Percentiles rank a stretch among this genome's conserved stretches.
phyloP scores from a whole-genome alignment of 441 rosid genomes.

The Theobroma grandiflorum region DNA sequence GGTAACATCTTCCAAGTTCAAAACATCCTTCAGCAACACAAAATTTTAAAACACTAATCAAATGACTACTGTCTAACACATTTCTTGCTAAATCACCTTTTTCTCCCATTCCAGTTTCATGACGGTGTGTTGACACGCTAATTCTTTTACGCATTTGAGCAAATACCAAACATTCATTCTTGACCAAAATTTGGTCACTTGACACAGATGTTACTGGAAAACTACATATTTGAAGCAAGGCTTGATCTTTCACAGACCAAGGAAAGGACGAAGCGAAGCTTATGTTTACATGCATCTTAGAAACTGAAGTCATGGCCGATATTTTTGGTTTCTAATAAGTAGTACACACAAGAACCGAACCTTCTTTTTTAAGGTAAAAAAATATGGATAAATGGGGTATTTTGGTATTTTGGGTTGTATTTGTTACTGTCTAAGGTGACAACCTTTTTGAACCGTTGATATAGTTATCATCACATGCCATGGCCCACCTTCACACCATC shows the following conservation, averaged over 20 bases:
- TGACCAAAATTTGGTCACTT: background rate
- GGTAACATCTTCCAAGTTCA: conserved; percentile 42
- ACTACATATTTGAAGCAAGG: conserved; percentile 18
- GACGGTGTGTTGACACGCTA: background rate
- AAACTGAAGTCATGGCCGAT: conserved; percentile 25
- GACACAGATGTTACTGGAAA: background rate
- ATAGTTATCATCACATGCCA: background rate
- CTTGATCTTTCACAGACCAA: background rate
- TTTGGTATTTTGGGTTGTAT: conserved; percentile 14
- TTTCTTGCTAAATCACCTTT: conserved; percentile 4
- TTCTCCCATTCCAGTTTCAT: conserved; percentile 10
- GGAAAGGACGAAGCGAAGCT: background rate
- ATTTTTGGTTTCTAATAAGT: background rate
- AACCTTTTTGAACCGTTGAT: conserved; percentile 15
- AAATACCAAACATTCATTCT: conserved; percentile 21
- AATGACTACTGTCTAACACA: conserved; percentile 18
- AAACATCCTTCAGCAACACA: conserved; percentile 31
- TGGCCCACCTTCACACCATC: background rate
- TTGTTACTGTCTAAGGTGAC: background rate
- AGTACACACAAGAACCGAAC: background rate
- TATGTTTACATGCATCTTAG: conserved; percentile 9
- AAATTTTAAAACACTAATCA: conserved; percentile 26
- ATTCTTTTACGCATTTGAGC: conserved; percentile 33
- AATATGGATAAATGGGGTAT: background rate
- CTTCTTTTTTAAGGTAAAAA: background rate